A percentile compares a stretch with the other conserved stretches of the same genome.
phyloP scores from a whole-genome alignment of 805 yeast genomes.

The Starmerella asiatica region DNA sequence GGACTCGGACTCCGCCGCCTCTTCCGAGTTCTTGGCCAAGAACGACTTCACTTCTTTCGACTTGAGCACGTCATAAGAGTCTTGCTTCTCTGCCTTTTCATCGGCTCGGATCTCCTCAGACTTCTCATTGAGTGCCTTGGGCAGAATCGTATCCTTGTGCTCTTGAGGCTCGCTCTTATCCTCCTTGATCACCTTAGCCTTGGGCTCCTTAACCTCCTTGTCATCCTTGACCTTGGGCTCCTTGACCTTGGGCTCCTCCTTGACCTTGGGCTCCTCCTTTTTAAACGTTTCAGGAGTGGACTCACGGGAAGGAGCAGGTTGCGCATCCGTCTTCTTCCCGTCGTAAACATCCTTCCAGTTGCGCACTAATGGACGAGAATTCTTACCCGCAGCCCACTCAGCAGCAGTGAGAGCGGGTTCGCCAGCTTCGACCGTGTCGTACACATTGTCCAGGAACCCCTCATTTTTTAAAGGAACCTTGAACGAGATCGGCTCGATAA shows the following conservation, averaged over 20 bases:
- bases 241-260: conserved; percentile 4
- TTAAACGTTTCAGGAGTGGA: conserved; percentile 21
- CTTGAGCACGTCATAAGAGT: conserved; percentile 37
- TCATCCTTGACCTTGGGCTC: conserved; percentile 1
- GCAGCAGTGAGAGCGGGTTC: conserved; percentile 65
- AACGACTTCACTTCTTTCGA: conserved; percentile 36
- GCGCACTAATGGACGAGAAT: conserved; percentile 63
- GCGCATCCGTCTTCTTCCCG: conserved; percentile 42
- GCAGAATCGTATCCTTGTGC: conserved; percentile 16
- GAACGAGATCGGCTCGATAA: conserved; percentile 83
- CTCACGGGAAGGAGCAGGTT: conserved; percentile 20
- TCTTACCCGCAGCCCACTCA: conserved; percentile 71
- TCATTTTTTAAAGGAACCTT: conserved; percentile 90
- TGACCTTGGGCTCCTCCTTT: conserved; percentile 1
- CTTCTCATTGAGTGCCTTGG: conserved; percentile 20
- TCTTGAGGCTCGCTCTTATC: conserved; percentile 27
- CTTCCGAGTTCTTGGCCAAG: conserved; percentile 38
- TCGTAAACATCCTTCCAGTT: conserved; percentile 67
- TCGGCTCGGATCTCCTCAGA: conserved; percentile 21
- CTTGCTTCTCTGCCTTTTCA: conserved; percentile 31
- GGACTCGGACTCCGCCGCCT: conserved; percentile 23
- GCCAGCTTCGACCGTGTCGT: conserved; percentile 76
- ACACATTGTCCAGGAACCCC: conserved; percentile 81
- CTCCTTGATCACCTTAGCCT: conserved; percentile 14
- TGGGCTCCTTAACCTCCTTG: conserved; percentile 3